Percentiles rank a stretch among this genome's conserved stretches.
These are phyloP conservation scores for Erodium maritimum DNA, from an alignment of 345 rosid genomes.

Conservation along the genomic window DNA sequence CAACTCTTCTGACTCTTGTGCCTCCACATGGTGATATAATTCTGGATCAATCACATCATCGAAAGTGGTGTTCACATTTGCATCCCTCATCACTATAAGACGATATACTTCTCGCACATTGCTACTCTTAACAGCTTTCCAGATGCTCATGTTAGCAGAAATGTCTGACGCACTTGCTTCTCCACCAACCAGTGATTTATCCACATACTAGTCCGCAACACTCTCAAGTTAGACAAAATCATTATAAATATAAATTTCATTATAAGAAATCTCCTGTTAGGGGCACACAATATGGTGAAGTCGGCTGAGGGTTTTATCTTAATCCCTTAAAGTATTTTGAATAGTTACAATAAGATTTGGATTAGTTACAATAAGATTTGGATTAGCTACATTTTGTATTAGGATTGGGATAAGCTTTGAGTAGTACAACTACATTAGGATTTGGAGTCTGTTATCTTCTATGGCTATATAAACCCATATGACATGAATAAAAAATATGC, in stretches of 20 bases:
- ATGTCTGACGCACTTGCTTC: conserved; percentile 20
- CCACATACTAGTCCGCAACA: conserved; percentile 45
- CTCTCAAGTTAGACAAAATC: conserved; percentile 5
- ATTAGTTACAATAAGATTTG: too few species aligned
- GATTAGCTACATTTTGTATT: too few species aligned
- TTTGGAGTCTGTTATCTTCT: too few species aligned
- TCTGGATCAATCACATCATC: conserved; percentile 34
- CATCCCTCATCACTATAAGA: conserved; percentile 40
- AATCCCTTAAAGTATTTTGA: too few species aligned
- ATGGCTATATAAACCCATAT: too few species aligned
- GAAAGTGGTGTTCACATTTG: conserved; percentile 41
- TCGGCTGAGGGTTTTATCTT: too few species aligned
- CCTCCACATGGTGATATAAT: conserved; percentile 22
- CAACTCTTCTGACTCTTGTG: conserved; percentile 16
- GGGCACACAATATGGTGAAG: too few species aligned
- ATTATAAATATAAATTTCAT: neutral
- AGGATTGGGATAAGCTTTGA: too few species aligned
- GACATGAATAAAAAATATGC: too few species aligned
- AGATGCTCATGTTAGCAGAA: conserved; percentile 25
- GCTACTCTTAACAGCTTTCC: conserved; percentile 60
- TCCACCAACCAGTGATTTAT: conserved; percentile 41
- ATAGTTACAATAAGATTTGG: too few species aligned
- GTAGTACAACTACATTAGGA: too few species aligned
- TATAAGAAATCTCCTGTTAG: neutral
- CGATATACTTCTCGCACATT: conserved; percentile 62